Percentiles rank a stretch among this genome's conserved stretches.
Evolutionary conservation across 2,329 filamentous ascomycete genomes (phyloP).

Genomic region (Hirsutella thompsonii): DNA sequence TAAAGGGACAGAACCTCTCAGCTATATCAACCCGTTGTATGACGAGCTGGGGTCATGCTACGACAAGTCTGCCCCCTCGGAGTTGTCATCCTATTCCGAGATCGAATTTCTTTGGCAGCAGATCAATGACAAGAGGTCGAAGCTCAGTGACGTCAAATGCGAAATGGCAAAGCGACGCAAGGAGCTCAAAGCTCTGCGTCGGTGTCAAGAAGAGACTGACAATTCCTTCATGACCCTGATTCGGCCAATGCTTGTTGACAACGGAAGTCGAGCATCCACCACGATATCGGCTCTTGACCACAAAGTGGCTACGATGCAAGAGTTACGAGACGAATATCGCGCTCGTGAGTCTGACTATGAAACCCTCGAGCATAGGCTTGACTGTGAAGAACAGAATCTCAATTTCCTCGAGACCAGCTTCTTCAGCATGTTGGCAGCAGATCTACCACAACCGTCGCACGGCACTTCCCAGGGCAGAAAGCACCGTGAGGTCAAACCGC

Average conservation of each 20-base stretch:
- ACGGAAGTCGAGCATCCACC: constrained; percentile 8
- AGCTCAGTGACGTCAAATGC: constrained; percentile 14
- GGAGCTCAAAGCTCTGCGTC: constrained; percentile 17
- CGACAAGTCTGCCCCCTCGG: constrained; percentile 8
- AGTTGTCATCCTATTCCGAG: constrained; percentile 14
- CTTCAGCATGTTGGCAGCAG: constrained; percentile 23
- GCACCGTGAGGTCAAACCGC: constrained; percentile 1
- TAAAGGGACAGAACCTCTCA: constrained; percentile 3
- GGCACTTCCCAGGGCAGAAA: neutral
- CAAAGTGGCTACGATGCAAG: constrained; percentile 22
- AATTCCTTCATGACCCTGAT: constrained; percentile 26
- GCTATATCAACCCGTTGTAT: constrained; percentile 1
- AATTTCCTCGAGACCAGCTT: constrained; percentile 23
- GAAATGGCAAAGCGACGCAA: constrained; percentile 20
- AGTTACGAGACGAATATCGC: constrained; percentile 23
- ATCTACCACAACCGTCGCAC: constrained; percentile 8
- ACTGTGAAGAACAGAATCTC: constrained; percentile 22
- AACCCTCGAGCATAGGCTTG: constrained; percentile 18
- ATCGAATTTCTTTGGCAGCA: constrained; percentile 22
- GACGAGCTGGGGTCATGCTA: constrained; percentile 5
- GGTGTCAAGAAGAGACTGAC: constrained; percentile 21
- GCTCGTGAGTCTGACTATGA: constrained; percentile 23
- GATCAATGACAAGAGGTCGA: constrained; percentile 20
- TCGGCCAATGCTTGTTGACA: constrained; percentile 21
- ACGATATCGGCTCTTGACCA: constrained; percentile 13